Evolutionary conservation across 495 filamentous ascomycete species (phyloP).

Genomic region (Mytilinidion resinicola): DNA sequence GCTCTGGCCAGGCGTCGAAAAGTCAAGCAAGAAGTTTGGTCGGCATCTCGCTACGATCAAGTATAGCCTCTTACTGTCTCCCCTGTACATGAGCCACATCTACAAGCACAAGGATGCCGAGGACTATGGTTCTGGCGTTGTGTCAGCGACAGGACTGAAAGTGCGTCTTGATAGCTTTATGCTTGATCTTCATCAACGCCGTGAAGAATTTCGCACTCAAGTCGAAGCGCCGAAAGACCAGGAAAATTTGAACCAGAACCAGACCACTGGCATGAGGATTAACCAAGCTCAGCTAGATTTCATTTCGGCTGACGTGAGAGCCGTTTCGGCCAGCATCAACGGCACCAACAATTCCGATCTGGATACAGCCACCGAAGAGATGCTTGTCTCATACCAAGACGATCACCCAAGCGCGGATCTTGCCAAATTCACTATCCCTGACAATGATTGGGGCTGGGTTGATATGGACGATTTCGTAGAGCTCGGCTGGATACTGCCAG

Average conservation of each 20-base stretch:
- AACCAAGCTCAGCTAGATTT: slow-evolving; percentile 90
- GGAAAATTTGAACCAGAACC: slow-evolving; percentile 61
- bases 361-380: slow-evolving; percentile 54
- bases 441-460: slow-evolving; percentile 90
- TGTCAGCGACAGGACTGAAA: slow-evolving; percentile 90
- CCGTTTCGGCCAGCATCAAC: slow-evolving; percentile 83
- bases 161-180: slow-evolving; percentile 91
- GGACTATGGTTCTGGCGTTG: slow-evolving; percentile 69
- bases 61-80: slow-evolving; percentile 87
- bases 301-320: slow-evolving; percentile 85
- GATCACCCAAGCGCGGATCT: slow-evolving; percentile 56
- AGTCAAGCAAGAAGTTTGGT: slow-evolving; percentile 97
- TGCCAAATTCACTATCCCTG: slow-evolving; percentile 86
- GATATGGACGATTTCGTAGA: slow-evolving; percentile 99
- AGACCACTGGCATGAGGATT: slow-evolving; percentile 89
- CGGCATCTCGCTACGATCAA: slow-evolving; percentile 95
- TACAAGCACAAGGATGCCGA: slow-evolving; percentile 98
- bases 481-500: slow-evolving; percentile 89
- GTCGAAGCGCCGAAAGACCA: slow-evolving; percentile 43
- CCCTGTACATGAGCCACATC: slow-evolving; percentile 88
- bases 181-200: slow-evolving; percentile 89
- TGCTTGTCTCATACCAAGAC: slow-evolving; percentile 52
- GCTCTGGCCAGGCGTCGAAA: slow-evolving; percentile 85
- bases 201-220: slow-evolving; percentile 80
- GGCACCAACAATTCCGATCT: slow-evolving; percentile 70